Evolutionary conservation across 202 grass and related monocot genomes (phyloP), one percentile per base, ranked within the genome.

Genomic region (Cymbopogon flexuosus): DNA sequence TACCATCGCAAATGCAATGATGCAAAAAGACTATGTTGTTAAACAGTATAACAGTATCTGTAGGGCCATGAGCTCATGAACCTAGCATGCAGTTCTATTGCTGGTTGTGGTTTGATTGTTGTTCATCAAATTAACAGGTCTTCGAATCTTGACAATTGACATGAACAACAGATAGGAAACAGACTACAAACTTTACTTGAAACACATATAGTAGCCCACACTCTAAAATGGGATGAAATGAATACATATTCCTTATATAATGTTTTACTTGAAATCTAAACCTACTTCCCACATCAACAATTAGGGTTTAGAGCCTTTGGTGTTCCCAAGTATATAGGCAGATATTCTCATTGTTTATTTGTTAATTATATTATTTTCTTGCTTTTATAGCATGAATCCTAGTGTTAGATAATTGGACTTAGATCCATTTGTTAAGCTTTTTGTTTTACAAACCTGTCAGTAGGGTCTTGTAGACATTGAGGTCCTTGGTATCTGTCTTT

Each of bases 361-460:
- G 45, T 62, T 30, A 3, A 62, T 86, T 18, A 14, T 58, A 57
- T 46, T 46, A 31, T 51, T 4, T 43, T 10, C 18, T 70, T 51
- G 18, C 52, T 78, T 36, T 67, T 67, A 24, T 69, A 21, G 15
- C 64, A 68, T 62, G 12, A 24, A 69, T 47, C 18, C 9, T 73
- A 73, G 9, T 73, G 10, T 76, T 67, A 68, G 10, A 59, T 63
- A 35, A 65, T 16, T 57, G 12, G 34, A 65, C 19, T 72, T 34
- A 37, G 15, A 59, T 70, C 51, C 56, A 5, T 61, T 51, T 19
- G 46, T 76, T 12, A 12, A 47, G 13, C 39, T 73, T 33, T 43
- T 35, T 61, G 13, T 54, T 85, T 33, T 60, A 72, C 18, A 56
- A 60, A 22, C 37, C 37, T 86, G 51, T 76, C 81, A 40, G 27